Evolutionary conservation across 208 protist species (phyloP).

Genomic region (Trypanosoma vivax): DNA sequence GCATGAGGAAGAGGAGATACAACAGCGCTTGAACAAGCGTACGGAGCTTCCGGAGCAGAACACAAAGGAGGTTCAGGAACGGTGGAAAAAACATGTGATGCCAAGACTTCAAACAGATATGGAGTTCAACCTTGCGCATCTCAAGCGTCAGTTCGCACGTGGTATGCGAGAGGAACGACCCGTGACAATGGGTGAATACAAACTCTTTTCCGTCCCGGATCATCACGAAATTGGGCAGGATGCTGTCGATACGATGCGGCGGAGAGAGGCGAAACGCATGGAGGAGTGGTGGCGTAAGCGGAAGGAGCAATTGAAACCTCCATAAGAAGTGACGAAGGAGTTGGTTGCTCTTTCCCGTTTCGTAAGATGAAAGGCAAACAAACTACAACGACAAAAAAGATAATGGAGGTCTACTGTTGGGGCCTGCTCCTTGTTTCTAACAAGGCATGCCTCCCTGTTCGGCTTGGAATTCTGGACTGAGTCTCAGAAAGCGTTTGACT

Average conservation of each 20-base stretch:
- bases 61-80: slow-evolving; percentile 59
- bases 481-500: too few species aligned
- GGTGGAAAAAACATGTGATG: slow-evolving; percentile 70
- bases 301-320: slow-evolving; percentile 66
- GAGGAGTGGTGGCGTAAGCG: slow-evolving; percentile 76
- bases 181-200: slow-evolving; percentile 58
- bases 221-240: slow-evolving; percentile 68
- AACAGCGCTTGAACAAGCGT: slow-evolving; percentile 32
- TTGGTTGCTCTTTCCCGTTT: too few species aligned
- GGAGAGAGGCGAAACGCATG: slow-evolving; percentile 47
- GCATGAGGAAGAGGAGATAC: slow-evolving; percentile 66
- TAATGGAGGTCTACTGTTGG: too few species aligned
- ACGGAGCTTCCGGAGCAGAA: slow-evolving; percentile 50
- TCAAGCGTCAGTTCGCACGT: slow-evolving; percentile 46
- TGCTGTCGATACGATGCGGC: slow-evolving; percentile 69
- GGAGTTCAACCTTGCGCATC: slow-evolving; percentile 62
- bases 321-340: slow-evolving; percentile 26
- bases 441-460: too few species aligned
- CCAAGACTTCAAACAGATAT: slow-evolving; percentile 71
- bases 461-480: too few species aligned
- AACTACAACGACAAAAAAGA: too few species aligned
- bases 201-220: slow-evolving; percentile 68
- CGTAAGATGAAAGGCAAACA: too few species aligned
- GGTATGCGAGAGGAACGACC: slow-evolving; percentile 19
- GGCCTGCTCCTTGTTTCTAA: too few species aligned